phyloP scores from a whole-genome alignment of 352 stramenopile genomes.

The Globisporangium yorkense region DNA sequence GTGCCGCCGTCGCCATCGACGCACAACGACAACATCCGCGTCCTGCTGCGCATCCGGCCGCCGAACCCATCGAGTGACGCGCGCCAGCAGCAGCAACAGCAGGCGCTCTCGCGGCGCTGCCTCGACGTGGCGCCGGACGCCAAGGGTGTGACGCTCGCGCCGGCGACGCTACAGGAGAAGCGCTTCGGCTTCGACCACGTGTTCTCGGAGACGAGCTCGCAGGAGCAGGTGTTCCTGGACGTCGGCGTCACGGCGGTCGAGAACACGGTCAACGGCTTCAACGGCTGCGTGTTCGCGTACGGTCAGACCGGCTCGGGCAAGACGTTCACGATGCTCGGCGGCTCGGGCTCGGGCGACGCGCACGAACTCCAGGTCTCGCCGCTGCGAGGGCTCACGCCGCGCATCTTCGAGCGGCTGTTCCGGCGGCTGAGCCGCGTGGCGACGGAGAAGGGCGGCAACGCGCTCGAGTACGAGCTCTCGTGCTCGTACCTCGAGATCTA shows the following conservation, averaged over 20 bases:
- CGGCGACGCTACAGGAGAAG: slow-evolving; percentile 62
- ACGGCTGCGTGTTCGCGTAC: slow-evolving; percentile 89
- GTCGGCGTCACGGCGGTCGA: slow-evolving; percentile 71
- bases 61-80: slow-evolving; percentile 6
- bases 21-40: slow-evolving; percentile 59
- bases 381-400: slow-evolving; percentile 69
- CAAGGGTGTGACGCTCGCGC: slow-evolving; percentile 54
- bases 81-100: slow-evolving; percentile 11
- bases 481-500: slow-evolving; percentile 91
- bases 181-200: slow-evolving; percentile 83
- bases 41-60: slow-evolving; percentile 61
- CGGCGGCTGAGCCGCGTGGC: slow-evolving; percentile 37
- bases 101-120: slow-evolving; percentile 26
- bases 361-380: slow-evolving; percentile 46
- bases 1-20: slow-evolving; percentile 7
- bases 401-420: slow-evolving; percentile 85
- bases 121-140: slow-evolving; percentile 53
- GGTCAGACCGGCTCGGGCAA: slow-evolving; percentile 87
- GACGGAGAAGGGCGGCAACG: slow-evolving; percentile 30
- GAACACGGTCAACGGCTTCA: slow-evolving; percentile 81
- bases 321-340: slow-evolving; percentile 86
- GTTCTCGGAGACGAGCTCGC: slow-evolving; percentile 56
- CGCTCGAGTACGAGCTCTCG: slow-evolving; percentile 51
- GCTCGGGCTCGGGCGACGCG: slow-evolving; percentile 18
- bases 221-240: slow-evolving; percentile 80